Base-by-base conservation (phyloP, 257 asterid species). In the Solanum sejunctum region DNA sequence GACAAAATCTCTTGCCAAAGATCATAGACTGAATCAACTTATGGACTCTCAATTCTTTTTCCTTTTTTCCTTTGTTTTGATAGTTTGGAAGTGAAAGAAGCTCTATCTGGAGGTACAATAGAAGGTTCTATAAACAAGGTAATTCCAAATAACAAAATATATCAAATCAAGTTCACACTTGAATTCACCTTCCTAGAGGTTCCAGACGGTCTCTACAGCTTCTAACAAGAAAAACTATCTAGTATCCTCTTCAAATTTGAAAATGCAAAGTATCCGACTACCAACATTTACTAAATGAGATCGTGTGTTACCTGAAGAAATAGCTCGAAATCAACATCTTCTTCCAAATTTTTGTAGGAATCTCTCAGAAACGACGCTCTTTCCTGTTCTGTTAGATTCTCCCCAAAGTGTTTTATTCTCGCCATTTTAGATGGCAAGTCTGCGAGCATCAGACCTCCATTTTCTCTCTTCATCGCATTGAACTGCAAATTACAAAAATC, bases 341-440 rank as follows among this genome's bases (percentile, higher is more conserved):
- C 86, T 3, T 93, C 97, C 94, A 93, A 84, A 88, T 89, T 86
- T 90, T 91, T 90, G 85, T 92, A 90, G 84, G 93, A 88, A 86
- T 91, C 97, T 88, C 88, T 92, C 73, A 96, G 90, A 89, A 92
- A 91, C 72, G 89, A 92, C 67, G 93, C 90, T 92, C 94, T 91
- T 86, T 97, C 98, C 6, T 92, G 88, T 90, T 91, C 97, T 80
- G 97, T 89, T 28, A 95, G 94, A 92, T 88, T 94, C 90, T 96
- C 98, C 1, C 97, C 97, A 32, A 93, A 94, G 85, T 96, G 98
- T 86, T 95, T 96, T 86, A 96, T 91, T 86, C 93, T 90, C 55
- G 95, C 91, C 98, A 93, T 95, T 84, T 92, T 97, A 85, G 88
- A 91, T 87, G 97, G 94, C 91, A 97, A 87, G 91, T 97, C 98